Evolutionary conservation across 305 asterid species (phyloP), one percentile per base, ranked within the genome.

Genomic region (Fraxinus platypoda): DNA sequence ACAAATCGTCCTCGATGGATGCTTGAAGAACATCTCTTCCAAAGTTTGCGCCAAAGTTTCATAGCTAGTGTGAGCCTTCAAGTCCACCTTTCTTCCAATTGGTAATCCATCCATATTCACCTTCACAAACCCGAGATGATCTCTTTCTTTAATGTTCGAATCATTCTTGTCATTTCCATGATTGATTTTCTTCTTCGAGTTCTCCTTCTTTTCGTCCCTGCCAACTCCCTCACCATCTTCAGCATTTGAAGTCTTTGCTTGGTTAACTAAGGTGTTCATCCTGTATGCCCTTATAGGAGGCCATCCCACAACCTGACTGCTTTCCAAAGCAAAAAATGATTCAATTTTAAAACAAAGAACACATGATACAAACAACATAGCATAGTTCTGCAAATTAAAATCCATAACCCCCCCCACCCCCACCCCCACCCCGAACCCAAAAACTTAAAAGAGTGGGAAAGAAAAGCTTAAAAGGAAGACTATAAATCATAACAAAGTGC

Each of bases 281-380:
- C 97, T 91, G 80, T 89, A 89, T 19, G 95, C 83, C 86, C 94
- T 90, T 76, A 94, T 82, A 28, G 98, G 98, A 66, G 98, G 98
- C 98, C 98, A 94, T 85, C 98, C 98, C 88, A 94, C 98, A 78
- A 94, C 95, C 85, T 94, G 98, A 78, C 94, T 93, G 93, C 88
- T 91, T 70, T 8, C 78, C 83, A 75, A 88, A 83, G 70, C 72
- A 86, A 84, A 86, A 71, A 13, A 21, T 62, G 33, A 23, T 62
- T 62, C 17, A 62, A 62, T 8, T 21, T 21, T 19, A 21, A 62
- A 79, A 79, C 66, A 52, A 5, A 13, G 17, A 17, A 74, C 1
- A 26, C 30, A 54, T 41, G 26, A 80, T 76, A 76, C 79, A 64
- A 83, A 80, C 57, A 13, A 13, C 57, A 4, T 13, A 46, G 57